Conservation (phyloP, 805 yeast species). For the Suhomyces canberraensis region DNA sequence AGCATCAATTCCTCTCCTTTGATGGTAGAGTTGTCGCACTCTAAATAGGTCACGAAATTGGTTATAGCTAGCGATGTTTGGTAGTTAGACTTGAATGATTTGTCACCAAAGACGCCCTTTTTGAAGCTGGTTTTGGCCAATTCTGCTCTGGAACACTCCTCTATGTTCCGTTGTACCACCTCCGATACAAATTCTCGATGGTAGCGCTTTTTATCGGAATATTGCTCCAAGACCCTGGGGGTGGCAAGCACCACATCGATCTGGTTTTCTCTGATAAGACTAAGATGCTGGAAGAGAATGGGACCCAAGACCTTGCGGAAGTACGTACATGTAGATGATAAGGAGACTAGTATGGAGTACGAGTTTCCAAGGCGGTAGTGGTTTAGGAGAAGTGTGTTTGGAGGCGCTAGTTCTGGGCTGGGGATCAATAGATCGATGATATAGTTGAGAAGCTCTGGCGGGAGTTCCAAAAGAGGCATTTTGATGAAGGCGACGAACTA, state of each 20-base stretch:
- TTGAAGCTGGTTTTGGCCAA: slow-evolving; percentile 18
- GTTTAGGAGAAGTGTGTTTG: neutral
- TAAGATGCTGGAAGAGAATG: slow-evolving; percentile 17
- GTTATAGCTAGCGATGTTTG: slow-evolving; percentile 13
- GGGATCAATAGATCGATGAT: too few relatives aligned
- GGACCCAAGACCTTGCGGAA: slow-evolving; percentile 21
- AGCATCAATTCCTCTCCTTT: slow-evolving; percentile 10
- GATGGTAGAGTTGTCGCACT: slow-evolving; percentile 19
- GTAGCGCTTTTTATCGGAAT: slow-evolving; percentile 14
- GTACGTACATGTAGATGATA: slow-evolving; percentile 23
- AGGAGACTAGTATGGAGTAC: slow-evolving; percentile 12
- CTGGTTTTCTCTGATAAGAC: slow-evolving; percentile 26
- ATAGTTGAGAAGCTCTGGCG: too few relatives aligned
- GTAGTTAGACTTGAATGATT: slow-evolving; percentile 14
- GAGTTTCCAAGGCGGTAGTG: neutral
- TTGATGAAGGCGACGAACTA: too few relatives aligned
- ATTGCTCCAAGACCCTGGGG: slow-evolving; percentile 19
- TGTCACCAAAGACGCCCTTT: slow-evolving; percentile 11
- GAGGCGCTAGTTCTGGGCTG: neutral
- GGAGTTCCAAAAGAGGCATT: too few relatives aligned
- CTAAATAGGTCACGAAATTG: slow-evolving; percentile 20
- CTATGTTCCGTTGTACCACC: slow-evolving; percentile 12
- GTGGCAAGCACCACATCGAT: slow-evolving; percentile 23
- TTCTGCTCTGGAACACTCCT: slow-evolving; percentile 16
- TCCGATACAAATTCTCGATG: slow-evolving; percentile 20